phyloP scores from a whole-genome alignment of 352 stramenopile genomes.

The Globisporangium nunn region DNA sequence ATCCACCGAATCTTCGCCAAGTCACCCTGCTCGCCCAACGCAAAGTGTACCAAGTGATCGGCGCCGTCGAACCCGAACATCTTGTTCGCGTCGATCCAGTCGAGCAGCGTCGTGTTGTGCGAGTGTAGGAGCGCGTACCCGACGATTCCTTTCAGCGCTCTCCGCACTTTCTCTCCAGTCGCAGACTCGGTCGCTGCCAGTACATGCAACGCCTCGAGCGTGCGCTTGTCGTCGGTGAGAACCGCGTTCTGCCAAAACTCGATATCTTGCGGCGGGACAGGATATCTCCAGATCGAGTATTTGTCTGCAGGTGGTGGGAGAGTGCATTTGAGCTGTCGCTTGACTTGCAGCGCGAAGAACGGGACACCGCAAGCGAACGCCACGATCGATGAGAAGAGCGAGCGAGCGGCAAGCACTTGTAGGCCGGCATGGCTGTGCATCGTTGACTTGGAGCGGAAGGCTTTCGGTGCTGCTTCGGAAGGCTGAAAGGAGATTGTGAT shows the following conservation, averaged over 20 bases:
- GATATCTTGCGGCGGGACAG: background rate
- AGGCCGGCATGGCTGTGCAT: background rate
- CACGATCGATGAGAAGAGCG: slow-evolving; percentile 1
- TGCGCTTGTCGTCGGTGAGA: background rate
- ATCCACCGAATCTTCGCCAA: background rate
- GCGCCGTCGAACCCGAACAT: background rate
- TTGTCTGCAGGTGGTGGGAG: background rate
- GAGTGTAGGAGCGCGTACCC: background rate
- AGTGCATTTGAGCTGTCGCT: background rate
- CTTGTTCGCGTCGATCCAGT: background rate
- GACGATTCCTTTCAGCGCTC: background rate
- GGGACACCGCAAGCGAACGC: background rate
- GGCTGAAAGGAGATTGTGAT: no score
- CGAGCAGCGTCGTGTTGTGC: slow-evolving; percentile 2
- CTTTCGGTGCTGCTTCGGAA: no score
- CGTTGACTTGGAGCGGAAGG: no score
- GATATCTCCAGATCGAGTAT: background rate
- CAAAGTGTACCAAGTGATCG: background rate
- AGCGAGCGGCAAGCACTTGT: background rate
- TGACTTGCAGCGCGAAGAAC: background rate
- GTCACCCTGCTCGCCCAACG: background rate
- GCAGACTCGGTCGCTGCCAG: background rate
- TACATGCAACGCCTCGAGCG: slow-evolving; percentile 1
- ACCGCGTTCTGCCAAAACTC: slow-evolving; percentile 2
- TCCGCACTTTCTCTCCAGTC: background rate